These are phyloP conservation scores for Suillus sp. DNA, from an alignment of 768 basidiomycete genomes.

Conservation along the genomic window DNA sequence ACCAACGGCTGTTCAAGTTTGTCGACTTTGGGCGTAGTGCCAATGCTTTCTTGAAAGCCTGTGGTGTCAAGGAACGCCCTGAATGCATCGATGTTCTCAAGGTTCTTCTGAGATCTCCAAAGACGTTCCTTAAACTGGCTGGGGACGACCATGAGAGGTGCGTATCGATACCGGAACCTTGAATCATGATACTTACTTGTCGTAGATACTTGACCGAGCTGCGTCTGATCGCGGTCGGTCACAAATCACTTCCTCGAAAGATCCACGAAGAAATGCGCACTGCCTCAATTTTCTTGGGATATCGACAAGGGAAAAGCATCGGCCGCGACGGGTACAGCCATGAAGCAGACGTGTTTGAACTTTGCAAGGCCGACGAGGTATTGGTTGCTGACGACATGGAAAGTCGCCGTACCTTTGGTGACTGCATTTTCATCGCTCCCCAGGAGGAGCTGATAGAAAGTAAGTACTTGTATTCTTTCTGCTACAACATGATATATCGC, in stretches of 20 bases:
- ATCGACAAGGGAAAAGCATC: constrained; percentile 40
- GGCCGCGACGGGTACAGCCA: not conserved
- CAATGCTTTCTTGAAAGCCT: constrained; percentile 77
- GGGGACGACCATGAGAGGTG: constrained; percentile 60
- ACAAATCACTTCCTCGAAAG: constrained; percentile 43
- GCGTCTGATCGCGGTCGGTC: constrained; percentile 76
- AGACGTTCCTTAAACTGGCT: constrained; percentile 64
- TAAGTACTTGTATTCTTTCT: constrained; percentile 26
- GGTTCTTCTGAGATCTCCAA: constrained; percentile 64
- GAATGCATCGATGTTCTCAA: constrained; percentile 74
- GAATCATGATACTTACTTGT: constrained; percentile 7
- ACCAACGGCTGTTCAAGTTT: constrained; percentile 77
- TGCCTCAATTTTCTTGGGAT: constrained; percentile 68
- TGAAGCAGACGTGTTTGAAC: constrained; percentile 51
- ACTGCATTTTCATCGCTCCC: constrained; percentile 68
- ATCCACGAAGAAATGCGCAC: constrained; percentile 58
- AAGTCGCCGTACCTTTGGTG: constrained; percentile 72
- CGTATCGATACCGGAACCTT: constrained; percentile 20
- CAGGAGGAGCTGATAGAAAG: constrained; percentile 90
- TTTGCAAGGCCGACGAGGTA: constrained; percentile 64
- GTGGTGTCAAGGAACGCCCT: constrained; percentile 84
- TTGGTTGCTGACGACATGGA: constrained; percentile 84
- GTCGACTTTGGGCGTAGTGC: constrained; percentile 79
- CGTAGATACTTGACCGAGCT: constrained; percentile 78
- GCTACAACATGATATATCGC: not conserved